Evolutionary conservation across 2,329 filamentous ascomycete genomes (phyloP).

Genomic region (Neonectria hederae): DNA sequence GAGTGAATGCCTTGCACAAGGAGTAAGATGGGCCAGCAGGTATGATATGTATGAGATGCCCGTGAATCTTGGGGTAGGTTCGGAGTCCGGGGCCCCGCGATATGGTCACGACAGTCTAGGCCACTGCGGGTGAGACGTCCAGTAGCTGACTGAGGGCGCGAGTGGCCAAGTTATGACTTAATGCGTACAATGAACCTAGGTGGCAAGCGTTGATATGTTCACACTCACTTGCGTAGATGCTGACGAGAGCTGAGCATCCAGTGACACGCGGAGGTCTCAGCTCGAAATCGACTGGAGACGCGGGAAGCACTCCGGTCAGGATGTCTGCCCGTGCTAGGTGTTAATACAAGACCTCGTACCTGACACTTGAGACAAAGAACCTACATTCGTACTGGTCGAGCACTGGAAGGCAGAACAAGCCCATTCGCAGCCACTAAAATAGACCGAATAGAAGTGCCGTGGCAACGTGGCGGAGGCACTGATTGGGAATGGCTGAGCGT

Average conservation of each 20-base stretch:
- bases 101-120: constrained; percentile 13
- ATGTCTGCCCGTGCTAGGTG: background rate
- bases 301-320: background rate
- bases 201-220: background rate
- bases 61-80: background rate
- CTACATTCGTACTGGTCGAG: no score
- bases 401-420: no score
- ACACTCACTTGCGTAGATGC: background rate
- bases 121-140: background rate
- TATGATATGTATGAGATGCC: background rate
- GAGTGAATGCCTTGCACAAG: background rate
- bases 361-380: background rate
- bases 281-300: background rate
- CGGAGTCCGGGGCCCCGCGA: constrained; percentile 44
- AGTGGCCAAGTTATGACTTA: background rate
- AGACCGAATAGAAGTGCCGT: constrained; percentile 41
- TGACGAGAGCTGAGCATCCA: constrained; percentile 14
- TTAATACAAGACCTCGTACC: background rate
- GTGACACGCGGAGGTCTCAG: background rate
- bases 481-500: constrained; percentile 38
- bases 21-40: background rate
- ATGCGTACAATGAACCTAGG: background rate
- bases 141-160: background rate
- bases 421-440: constrained; percentile 41
- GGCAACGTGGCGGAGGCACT: constrained; percentile 42